Evolutionary conservation across 768 basidiomycete genomes (phyloP), one percentile per base, ranked within the genome.

Genomic region (Lyophyllum semitale): DNA sequence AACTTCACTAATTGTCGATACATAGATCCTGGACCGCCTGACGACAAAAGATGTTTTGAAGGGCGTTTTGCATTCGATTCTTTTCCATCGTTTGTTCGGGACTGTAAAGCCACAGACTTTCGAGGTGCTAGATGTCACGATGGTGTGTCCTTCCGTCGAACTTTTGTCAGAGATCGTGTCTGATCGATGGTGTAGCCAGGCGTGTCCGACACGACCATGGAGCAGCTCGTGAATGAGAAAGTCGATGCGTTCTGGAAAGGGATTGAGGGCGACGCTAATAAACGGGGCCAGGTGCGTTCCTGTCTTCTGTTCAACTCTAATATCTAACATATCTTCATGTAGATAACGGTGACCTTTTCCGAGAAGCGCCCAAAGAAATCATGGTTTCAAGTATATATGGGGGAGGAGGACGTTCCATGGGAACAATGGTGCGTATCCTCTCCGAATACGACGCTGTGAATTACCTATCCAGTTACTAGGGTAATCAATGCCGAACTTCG

Each of bases 321-420:
- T 18, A 13, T 20, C 18, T 29, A 25, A 30, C 18, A 4, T n/a
- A 38, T 7, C 25, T 17, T 15, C 12, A 17, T 38, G 12, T 48
- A 89, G 91, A 85, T 93, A 29, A 68, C 79, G 9, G 80, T 93
- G 18, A 90, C 85, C 0, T 84, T 93, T 58, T 88, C 89, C 1
- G 91, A 92, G 67, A 89, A 86, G 67, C 80, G 83, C 45, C 82
- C 83, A 9, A 88, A 86, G 70, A 93, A 90, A 69, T 81, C 83
- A 15, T 92, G 91, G 91, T 89, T 91, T 61, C 80, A 80, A 48
- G 81, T 83, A 11, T 85, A 85, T 37, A 76, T 79, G 60, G 85
- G 80, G 1, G 88, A 93, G 71, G 91, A 93, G 66, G 89, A 93
- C 23, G 83, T 92, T 13, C 84, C 90, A 49, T 93, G 91, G 91